A percentile compares a stretch with the other conserved stretches of the same genome.
phyloP scores from a whole-genome alignment of 768 basidiomycete genomes.

The Kondoa subrosea region DNA sequence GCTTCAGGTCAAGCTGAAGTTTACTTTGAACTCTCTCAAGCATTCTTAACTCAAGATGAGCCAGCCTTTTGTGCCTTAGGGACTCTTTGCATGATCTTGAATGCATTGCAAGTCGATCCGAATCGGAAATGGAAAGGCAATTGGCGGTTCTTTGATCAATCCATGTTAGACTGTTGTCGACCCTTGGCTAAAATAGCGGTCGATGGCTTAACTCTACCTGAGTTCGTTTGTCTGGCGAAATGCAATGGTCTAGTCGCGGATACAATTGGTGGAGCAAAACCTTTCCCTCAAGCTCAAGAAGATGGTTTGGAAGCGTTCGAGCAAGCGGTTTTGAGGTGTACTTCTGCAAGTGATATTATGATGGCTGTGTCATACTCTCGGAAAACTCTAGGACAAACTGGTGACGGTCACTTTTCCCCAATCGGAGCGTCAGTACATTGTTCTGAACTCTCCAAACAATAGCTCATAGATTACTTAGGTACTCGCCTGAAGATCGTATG shows the following conservation, averaged over 20 bases:
- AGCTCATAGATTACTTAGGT: not conserved
- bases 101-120: constrained; percentile 26
- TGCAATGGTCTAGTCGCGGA: constrained; percentile 21
- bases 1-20: constrained; percentile 19
- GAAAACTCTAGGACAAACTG: constrained; percentile 23
- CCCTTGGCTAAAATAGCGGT: constrained; percentile 16
- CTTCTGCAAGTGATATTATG: not conserved
- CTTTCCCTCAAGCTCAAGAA: not conserved
- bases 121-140: constrained; percentile 21
- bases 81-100: constrained; percentile 25
- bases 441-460: constrained; percentile 7
- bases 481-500: not conserved
- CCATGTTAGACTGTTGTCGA: constrained; percentile 9
- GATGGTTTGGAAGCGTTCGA: not conserved
- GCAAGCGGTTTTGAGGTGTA: not conserved
- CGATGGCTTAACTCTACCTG: constrained; percentile 24
- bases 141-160: constrained; percentile 21
- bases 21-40: constrained; percentile 22
- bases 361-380: constrained; percentile 24
- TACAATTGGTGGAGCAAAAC: not conserved
- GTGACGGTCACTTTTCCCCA: constrained; percentile 24
- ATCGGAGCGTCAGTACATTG: constrained; percentile 15
- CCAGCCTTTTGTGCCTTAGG: constrained; percentile 26
- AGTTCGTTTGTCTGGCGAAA: constrained; percentile 25
- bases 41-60: constrained; percentile 24